Evolutionary conservation across 768 basidiomycete species (phyloP).

Genomic region (Termitomyces sp.): DNA sequence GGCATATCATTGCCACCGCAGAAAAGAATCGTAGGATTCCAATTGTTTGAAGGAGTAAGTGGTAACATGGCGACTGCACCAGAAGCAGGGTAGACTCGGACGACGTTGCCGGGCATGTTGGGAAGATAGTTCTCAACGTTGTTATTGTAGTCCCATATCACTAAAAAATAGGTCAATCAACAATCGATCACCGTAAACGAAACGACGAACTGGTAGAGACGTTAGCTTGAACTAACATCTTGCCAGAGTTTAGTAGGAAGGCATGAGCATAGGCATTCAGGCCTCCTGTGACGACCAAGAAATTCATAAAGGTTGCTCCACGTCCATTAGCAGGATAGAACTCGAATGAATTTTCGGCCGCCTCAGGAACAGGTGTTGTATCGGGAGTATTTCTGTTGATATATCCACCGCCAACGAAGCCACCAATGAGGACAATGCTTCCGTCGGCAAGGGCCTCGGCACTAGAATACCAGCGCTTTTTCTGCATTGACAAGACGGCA

Average conservation of each 20-base stretch:
- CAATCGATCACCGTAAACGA: neutral
- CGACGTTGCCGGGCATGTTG: slow-evolving; percentile 67
- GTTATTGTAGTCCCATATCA: slow-evolving; percentile 46
- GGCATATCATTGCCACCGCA: slow-evolving; percentile 87
- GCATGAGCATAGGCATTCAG: slow-evolving; percentile 76
- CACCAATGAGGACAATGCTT: slow-evolving; percentile 74
- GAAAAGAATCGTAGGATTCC: slow-evolving; percentile 80
- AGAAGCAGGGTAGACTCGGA: slow-evolving; percentile 86
- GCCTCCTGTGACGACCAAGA: slow-evolving; percentile 70
- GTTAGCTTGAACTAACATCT: slow-evolving; percentile 82
- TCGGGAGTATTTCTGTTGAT: slow-evolving; percentile 75
- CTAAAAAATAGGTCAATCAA: slow-evolving; percentile 21
- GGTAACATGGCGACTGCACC: slow-evolving; percentile 90
- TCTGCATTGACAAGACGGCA: slow-evolving; percentile 59
- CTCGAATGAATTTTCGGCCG: slow-evolving; percentile 79
- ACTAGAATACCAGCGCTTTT: slow-evolving; percentile 73
- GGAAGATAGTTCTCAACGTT: slow-evolving; percentile 65
- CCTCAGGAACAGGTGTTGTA: slow-evolving; percentile 55
- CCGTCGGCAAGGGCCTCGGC: slow-evolving; percentile 78
- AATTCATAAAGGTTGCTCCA: slow-evolving; percentile 51
- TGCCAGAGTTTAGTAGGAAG: slow-evolving; percentile 72
- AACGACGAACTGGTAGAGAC: slow-evolving; percentile 59
- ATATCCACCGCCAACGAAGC: slow-evolving; percentile 75
- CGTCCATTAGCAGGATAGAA: slow-evolving; percentile 66
- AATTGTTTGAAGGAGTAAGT: slow-evolving; percentile 85